A percentile compares a stretch with the other conserved stretches of the same genome.
Conservation (phyloP, 495 filamentous ascomycete genomes). For the Gamarada debralockiae region DNA sequence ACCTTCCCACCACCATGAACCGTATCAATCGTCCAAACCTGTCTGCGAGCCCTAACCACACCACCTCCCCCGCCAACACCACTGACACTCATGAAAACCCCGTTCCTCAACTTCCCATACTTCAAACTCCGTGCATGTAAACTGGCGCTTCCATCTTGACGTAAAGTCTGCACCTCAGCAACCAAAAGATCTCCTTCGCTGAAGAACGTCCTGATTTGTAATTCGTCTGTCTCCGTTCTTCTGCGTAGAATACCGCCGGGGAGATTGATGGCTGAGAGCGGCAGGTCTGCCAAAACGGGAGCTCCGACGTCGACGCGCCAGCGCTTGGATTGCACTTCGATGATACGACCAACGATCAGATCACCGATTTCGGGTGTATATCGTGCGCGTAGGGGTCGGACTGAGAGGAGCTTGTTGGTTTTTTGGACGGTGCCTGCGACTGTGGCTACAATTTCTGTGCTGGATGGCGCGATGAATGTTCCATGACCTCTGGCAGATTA, state of each 20-base stretch:
- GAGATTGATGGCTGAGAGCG: conserved; percentile 85
- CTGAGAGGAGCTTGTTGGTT: conserved; percentile 93
- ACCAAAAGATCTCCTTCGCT: conserved; percentile 85
- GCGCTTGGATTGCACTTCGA: conserved; percentile 81
- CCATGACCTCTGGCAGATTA: conserved; percentile 64
- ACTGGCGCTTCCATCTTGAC: conserved; percentile 73
- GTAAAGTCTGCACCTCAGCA: conserved; percentile 85
- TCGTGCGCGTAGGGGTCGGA: conserved; percentile 83
- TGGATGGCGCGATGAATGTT: conserved; percentile 59
- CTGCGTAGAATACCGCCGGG: conserved; percentile 90
- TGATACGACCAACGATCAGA: conserved; percentile 88
- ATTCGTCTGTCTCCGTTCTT: conserved; percentile 87
- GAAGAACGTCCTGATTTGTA: conserved; percentile 93
- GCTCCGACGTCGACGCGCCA: conserved; percentile 94
- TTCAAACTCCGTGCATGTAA: conserved; percentile 86
- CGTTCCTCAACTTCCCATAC: conserved; percentile 94
- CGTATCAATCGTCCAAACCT: conserved; percentile 78
- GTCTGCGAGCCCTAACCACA: conserved; percentile 73
- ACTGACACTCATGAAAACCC: conserved; percentile 75
- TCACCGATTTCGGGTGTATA: conserved; percentile 96
- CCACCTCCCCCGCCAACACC: conserved; percentile 80
- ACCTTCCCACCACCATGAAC: conserved; percentile 69
- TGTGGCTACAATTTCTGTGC: conserved; percentile 72
- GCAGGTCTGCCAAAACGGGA: conserved; percentile 75
- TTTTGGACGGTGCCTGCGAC: conserved; percentile 83